Conservation (phyloP, 805 yeast genomes). For the Metschnikowia lunata region DNA sequence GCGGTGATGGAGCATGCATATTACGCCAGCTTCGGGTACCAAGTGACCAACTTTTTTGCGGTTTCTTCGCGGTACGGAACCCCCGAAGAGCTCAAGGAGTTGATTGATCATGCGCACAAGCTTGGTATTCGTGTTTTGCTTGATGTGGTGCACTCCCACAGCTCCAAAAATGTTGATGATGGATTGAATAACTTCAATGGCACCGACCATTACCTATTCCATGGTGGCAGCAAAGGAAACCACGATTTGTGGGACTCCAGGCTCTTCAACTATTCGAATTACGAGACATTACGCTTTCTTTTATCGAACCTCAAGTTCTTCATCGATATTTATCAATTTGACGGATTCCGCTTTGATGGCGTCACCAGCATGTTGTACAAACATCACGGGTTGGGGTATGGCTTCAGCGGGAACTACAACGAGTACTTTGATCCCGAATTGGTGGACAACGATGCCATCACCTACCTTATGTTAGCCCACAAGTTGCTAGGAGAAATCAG, state of each 20-base stretch:
- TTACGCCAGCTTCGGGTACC: slow-evolving; percentile 97
- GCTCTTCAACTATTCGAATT: slow-evolving; percentile 83
- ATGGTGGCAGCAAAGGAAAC: slow-evolving; percentile 81
- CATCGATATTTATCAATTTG: slow-evolving; percentile 79
- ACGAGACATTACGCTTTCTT: slow-evolving; percentile 85
- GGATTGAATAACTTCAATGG: slow-evolving; percentile 94
- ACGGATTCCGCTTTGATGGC: slow-evolving; percentile 96
- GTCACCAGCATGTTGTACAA: slow-evolving; percentile 88
- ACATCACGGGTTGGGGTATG: slow-evolving; percentile 90
- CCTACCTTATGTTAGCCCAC: slow-evolving; percentile 89
- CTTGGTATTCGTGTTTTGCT: slow-evolving; percentile 80
- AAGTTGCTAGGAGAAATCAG: slow-evolving; percentile 58
- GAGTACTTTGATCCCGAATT: slow-evolving; percentile 78
- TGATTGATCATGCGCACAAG: slow-evolving; percentile 87
- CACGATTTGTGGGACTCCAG: slow-evolving; percentile 97
- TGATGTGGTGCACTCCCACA: slow-evolving; percentile 95
- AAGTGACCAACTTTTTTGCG: slow-evolving; percentile 89
- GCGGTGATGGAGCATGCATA: slow-evolving; percentile 99
- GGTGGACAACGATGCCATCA: slow-evolving; percentile 84
- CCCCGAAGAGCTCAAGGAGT: slow-evolving; percentile 89
- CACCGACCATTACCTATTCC: slow-evolving; percentile 92
- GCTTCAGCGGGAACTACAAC: slow-evolving; percentile 87
- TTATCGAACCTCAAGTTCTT: slow-evolving; percentile 80
- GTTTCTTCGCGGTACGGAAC: slow-evolving; percentile 87
- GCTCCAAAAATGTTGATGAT: slow-evolving; percentile 89